Conservation (phyloP, 1,284 basidiomycete genomes). For the Ceratobasidium sp. region DNA sequence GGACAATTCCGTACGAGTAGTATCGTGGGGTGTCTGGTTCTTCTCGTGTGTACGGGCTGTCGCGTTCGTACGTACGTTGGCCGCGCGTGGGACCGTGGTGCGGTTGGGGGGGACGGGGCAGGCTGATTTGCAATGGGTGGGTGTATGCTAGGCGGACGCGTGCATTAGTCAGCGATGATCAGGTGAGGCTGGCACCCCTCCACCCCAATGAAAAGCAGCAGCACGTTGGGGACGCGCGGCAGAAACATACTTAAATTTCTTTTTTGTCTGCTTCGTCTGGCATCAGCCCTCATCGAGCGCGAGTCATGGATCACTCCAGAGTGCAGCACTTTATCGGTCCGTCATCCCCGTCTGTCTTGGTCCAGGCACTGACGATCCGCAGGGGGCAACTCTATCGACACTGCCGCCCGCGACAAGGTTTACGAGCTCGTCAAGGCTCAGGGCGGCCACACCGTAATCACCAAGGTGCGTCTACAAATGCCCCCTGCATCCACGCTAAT, state of each 20-base stretch:
- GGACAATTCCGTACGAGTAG: no score
- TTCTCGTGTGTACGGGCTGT: not conserved
- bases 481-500: constrained; percentile 28
- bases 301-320: constrained; percentile 55
- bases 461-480: constrained; percentile 71
- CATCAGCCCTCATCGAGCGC: constrained; percentile 25
- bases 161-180: constrained; percentile 22
- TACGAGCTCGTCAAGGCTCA: constrained; percentile 91
- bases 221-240: constrained; percentile 33
- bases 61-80: not conserved
- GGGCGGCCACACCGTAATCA: constrained; percentile 98
- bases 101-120: no score
- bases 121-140: not conserved
- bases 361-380: not conserved
- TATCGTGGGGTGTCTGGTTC: no score
- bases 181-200: constrained; percentile 29
- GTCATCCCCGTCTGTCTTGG: not conserved
- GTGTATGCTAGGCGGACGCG: constrained; percentile 10
- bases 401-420: constrained; percentile 79
- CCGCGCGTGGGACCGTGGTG: no score
- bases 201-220: not conserved
- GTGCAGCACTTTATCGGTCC: constrained; percentile 57
- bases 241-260: constrained; percentile 31
- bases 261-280: not conserved
- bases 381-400: constrained; percentile 94